Conservation (phyloP, 371 early-diverging fungal genomes). For the Choanephora cucurbitarum region DNA sequence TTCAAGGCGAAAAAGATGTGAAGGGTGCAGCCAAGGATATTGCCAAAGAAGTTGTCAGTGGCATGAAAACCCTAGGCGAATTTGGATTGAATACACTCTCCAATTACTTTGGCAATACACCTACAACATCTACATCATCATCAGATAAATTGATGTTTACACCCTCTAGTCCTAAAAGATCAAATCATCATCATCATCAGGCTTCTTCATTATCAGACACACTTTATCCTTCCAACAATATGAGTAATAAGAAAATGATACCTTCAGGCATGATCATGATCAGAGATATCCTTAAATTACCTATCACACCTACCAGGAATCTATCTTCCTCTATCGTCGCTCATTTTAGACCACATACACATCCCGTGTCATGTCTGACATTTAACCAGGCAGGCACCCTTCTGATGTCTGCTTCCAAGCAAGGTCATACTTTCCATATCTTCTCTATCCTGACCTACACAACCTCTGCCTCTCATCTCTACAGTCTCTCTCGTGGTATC, state of each 20-base stretch:
- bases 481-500: conserved; percentile 75
- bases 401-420: conserved; percentile 71
- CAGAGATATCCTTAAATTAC: conserved; percentile 44
- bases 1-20: conserved; percentile 50
- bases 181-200: conserved; percentile 2
- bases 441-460: conserved; percentile 51
- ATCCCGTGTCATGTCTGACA: conserved; percentile 64
- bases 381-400: conserved; percentile 73
- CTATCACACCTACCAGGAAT: conserved; percentile 32
- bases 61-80: conserved; percentile 68
- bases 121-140: too few relatives aligned
- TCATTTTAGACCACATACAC: conserved; percentile 77
- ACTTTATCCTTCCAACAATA: too few relatives aligned
- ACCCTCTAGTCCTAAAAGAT: conserved; percentile 5
- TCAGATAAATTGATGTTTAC: conserved; percentile 7
- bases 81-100: conserved; percentile 50
- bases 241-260: conserved; percentile 21
- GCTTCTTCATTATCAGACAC: too few relatives aligned
- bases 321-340: conserved; percentile 50
- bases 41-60: conserved; percentile 72
- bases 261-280: conserved; percentile 59
- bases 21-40: conserved; percentile 65
- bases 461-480: conserved; percentile 54
- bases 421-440: conserved; percentile 77
- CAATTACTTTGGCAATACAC: conserved; percentile 43